These are phyloP conservation scores for Paraphoma chrysanthemicola DNA, from an alignment of 2,329 filamentous ascomycete species.

Conservation along the genomic window DNA sequence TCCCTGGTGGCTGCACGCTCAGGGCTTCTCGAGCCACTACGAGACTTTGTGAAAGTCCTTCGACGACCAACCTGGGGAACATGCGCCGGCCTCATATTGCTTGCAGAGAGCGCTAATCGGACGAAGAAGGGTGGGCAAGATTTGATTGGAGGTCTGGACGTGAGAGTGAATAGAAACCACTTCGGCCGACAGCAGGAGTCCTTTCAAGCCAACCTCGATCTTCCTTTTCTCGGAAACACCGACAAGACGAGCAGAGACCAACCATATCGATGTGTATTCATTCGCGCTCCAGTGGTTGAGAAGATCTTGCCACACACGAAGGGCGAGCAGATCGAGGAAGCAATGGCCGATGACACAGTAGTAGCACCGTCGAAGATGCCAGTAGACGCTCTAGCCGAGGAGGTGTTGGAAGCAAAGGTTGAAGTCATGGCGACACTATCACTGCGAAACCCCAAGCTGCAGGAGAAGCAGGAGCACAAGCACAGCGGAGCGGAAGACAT, in stretches of 20 bases:
- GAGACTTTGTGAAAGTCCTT: constrained; percentile 86
- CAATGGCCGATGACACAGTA: constrained; percentile 57
- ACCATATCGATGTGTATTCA: constrained; percentile 88
- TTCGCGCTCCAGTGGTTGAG: constrained; percentile 92
- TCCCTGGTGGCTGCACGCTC: constrained; percentile 85
- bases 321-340: constrained; percentile 61
- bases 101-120: constrained; percentile 85
- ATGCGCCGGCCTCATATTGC: constrained; percentile 90
- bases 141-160: constrained; percentile 87
- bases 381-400: constrained; percentile 53
- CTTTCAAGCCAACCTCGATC: constrained; percentile 76
- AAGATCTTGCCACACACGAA: constrained; percentile 67
- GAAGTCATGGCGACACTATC: constrained; percentile 66
- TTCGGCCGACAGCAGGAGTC: constrained; percentile 94
- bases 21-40: constrained; percentile 80
- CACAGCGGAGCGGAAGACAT: constrained; percentile 67
- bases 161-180: constrained; percentile 91
- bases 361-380: constrained; percentile 63
- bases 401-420: constrained; percentile 57
- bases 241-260: constrained; percentile 37
- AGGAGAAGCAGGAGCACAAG: constrained; percentile 56
- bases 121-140: constrained; percentile 93
- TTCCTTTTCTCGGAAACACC: constrained; percentile 69
- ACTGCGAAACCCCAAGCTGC: constrained; percentile 57
- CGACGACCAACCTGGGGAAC: constrained; percentile 93